Percentiles rank a stretch among this genome's conserved stretches.
phyloP scores from a whole-genome alignment of 176 grass and related monocot species.

The Tillandsia leiboldiana region DNA sequence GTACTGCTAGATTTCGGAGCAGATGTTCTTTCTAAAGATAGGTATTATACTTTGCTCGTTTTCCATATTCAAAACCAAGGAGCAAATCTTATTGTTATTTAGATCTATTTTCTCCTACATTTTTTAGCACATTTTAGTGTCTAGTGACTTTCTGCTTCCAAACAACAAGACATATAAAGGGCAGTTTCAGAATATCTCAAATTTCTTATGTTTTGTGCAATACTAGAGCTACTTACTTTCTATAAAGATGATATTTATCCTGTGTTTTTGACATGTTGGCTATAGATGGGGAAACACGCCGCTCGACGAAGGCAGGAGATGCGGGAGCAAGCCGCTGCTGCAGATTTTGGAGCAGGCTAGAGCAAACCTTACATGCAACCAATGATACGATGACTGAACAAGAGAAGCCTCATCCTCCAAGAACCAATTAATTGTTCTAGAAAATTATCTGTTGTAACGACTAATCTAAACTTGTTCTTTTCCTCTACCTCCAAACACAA shows the following conservation, averaged over 20 bases:
- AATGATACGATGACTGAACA: neutral
- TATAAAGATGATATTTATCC: neutral
- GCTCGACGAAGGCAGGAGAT: slow-evolving; percentile 56
- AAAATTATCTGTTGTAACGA: no score
- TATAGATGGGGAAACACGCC: slow-evolving; percentile 86
- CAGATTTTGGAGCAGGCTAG: slow-evolving; percentile 53
- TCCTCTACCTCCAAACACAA: no score
- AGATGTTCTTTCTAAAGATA: slow-evolving; percentile 42
- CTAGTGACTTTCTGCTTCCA: no score
- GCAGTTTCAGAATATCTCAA: neutral
- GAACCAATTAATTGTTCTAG: neutral
- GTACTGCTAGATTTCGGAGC: slow-evolving; percentile 55
- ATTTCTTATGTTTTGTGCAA: neutral
- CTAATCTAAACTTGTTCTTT: no score
- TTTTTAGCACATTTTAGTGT: neutral
- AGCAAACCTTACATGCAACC: neutral
- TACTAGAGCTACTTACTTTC: neutral
- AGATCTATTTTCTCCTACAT: neutral
- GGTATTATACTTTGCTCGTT: slow-evolving; percentile 16
- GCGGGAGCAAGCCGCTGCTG: slow-evolving; percentile 49
- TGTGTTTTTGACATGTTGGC: neutral
- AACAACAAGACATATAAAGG: no score
- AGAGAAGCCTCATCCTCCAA: neutral
- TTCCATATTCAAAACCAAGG: neutral
- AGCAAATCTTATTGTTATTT: neutral